These are phyloP conservation scores for Emergomyces africanus DNA, from an alignment of 2,329 filamentous ascomycete genomes.

Conservation along the genomic window DNA sequence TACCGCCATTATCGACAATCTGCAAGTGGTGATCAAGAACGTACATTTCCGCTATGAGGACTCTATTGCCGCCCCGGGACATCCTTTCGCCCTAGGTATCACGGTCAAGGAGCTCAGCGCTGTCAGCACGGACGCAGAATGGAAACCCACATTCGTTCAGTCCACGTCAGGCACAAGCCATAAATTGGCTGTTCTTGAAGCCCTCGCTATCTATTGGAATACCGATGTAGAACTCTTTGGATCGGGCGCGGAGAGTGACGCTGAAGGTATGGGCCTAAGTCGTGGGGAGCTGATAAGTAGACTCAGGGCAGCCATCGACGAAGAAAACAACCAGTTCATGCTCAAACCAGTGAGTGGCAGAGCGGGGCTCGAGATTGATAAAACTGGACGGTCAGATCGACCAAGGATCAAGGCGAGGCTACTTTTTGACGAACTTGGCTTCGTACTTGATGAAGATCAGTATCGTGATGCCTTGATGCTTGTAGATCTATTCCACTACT, in stretches of 20 bases:
- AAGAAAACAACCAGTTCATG: conserved; percentile 80
- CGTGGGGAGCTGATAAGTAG: conserved; percentile 66
- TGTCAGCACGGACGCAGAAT: conserved; percentile 86
- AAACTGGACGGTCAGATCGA: conserved; percentile 64
- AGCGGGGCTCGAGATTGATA: conserved; percentile 89
- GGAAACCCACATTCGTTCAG: conserved; percentile 93
- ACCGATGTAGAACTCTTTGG: conserved; percentile 80
- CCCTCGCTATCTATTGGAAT: conserved; percentile 94
- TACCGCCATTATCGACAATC: conserved; percentile 95
- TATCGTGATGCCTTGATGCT: conserved; percentile 98
- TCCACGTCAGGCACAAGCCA: conserved; percentile 71
- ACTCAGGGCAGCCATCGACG: conserved; percentile 70
- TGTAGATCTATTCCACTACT: conserved; percentile 96
- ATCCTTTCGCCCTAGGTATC: conserved; percentile 85
- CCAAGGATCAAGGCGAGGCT: conserved; percentile 85
- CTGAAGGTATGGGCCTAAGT: conserved; percentile 44
- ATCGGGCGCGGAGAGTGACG: conserved; percentile 52
- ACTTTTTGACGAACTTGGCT: conserved; percentile 91
- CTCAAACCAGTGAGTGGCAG: conserved; percentile 91
- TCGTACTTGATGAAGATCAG: conserved; percentile 95
- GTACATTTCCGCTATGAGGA: conserved; percentile 98
- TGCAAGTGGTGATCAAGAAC: conserved; percentile 96
- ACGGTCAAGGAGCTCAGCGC: conserved; percentile 96
- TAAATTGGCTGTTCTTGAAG: conserved; percentile 83
- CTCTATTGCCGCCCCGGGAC: conserved; percentile 83